A percentile compares a stretch with the other conserved stretches of the same genome.
Evolutionary conservation across 768 basidiomycete genomes (phyloP).

Genomic region (Russula olivacea): DNA sequence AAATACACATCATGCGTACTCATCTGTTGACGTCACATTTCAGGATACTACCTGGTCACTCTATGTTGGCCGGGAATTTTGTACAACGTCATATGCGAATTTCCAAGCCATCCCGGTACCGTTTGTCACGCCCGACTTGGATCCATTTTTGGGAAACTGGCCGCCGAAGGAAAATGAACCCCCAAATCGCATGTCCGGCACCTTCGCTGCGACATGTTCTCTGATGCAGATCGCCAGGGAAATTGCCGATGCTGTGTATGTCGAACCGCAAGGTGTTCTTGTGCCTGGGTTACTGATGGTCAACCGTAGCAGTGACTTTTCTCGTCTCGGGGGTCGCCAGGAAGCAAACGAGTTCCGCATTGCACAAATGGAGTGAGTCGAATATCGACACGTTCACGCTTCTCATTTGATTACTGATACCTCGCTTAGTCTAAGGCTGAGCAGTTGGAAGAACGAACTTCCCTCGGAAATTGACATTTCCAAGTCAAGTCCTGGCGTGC

Average conservation of each 20-base stretch:
- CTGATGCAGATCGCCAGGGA: slow-evolving; percentile 24
- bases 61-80: slow-evolving; percentile 59
- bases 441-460: slow-evolving; percentile 24
- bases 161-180: slow-evolving; percentile 31
- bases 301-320: slow-evolving; percentile 19
- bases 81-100: slow-evolving; percentile 38
- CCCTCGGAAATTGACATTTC: slow-evolving; percentile 20
- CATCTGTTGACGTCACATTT: background rate
- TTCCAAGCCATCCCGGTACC: slow-evolving; percentile 41
- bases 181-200: slow-evolving; percentile 20
- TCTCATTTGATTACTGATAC: background rate
- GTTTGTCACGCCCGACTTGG: slow-evolving; percentile 45
- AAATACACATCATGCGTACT: background rate
- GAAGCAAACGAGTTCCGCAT: slow-evolving; percentile 21
- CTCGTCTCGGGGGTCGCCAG: slow-evolving; percentile 16
- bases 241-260: slow-evolving; percentile 22
- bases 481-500: slow-evolving; percentile 13
- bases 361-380: slow-evolving; percentile 24
- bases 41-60: slow-evolving; percentile 62
- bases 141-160: slow-evolving; percentile 43
- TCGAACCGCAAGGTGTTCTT: background rate
- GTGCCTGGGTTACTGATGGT: background rate
- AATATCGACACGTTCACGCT: background rate
- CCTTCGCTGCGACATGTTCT: slow-evolving; percentile 23
- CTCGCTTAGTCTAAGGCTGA: slow-evolving; percentile 19